These are phyloP conservation scores for Zymoseptoria passerinii DNA, from an alignment of 2,329 filamentous ascomycete genomes.

Conservation along the genomic window DNA sequence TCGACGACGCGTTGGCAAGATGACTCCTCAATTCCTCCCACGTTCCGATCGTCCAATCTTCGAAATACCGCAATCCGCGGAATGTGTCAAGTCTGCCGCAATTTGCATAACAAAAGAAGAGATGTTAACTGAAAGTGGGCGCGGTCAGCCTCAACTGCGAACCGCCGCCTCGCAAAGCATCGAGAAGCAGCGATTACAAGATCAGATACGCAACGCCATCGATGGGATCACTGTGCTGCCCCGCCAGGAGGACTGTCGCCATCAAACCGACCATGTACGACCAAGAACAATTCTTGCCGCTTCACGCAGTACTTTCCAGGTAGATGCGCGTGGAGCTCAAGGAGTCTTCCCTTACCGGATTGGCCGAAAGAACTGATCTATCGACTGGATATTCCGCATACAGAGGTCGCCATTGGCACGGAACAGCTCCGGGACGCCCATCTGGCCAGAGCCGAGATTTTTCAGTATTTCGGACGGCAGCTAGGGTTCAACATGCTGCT, in stretches of 20 bases:
- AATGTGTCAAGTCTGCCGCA: too few species aligned
- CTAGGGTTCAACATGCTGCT: slow-evolving; percentile 15
- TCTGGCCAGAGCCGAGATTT: background rate
- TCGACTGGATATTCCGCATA: slow-evolving; percentile 24
- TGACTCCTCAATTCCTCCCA: too few species aligned
- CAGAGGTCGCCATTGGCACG: slow-evolving; percentile 16
- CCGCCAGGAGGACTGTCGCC: too few species aligned
- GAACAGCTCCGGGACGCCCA: slow-evolving; percentile 21
- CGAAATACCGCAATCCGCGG: too few species aligned
- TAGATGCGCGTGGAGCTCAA: background rate
- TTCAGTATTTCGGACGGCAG: slow-evolving; percentile 11
- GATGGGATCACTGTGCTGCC: background rate
- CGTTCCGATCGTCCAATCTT: too few species aligned
- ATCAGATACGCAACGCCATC: background rate
- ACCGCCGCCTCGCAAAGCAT: background rate
- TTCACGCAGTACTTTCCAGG: background rate
- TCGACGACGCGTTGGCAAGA: too few species aligned
- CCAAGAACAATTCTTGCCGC: background rate
- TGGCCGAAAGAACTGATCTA: slow-evolving; percentile 14
- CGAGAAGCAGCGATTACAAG: background rate
- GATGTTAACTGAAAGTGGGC: too few species aligned
- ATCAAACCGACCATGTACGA: background rate
- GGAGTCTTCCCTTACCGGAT: background rate
- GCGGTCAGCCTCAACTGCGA: too few species aligned
- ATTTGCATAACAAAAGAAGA: too few species aligned